Evolutionary conservation across 2,329 filamentous ascomycete species (phyloP).

Genomic region (Aspergillus sp.): DNA sequence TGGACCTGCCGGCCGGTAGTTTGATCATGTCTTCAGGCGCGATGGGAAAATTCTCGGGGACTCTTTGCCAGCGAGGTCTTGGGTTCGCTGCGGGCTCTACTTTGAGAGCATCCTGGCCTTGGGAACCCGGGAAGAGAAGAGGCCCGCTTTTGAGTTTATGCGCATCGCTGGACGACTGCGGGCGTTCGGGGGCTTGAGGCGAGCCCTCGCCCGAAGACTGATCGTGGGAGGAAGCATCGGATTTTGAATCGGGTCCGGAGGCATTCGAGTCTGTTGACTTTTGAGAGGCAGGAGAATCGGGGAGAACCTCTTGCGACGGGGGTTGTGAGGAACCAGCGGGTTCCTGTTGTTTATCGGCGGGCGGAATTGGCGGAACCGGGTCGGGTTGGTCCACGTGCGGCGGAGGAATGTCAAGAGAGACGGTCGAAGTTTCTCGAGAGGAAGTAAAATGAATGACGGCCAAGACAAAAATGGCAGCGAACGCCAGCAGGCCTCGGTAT

Average conservation of each 20-base stretch:
- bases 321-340: not conserved
- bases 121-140: conserved; percentile 13
- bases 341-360: not conserved
- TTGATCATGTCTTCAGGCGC: conserved; percentile 67
- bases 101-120: conserved; percentile 36
- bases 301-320: not conserved
- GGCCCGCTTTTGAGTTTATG: not conserved
- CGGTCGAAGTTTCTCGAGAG: conserved; percentile 37
- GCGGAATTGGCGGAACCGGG: conserved; percentile 8
- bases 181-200: not conserved
- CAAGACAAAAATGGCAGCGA: conserved; percentile 44
- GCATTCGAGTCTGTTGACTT: not conserved
- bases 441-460: conserved; percentile 53
- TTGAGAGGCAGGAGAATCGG: not conserved
- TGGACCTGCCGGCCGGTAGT: conserved; percentile 71
- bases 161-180: not conserved
- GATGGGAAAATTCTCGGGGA: conserved; percentile 75
- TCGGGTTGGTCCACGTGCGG: conserved; percentile 12
- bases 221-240: not conserved
- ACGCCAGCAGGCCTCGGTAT: conserved; percentile 48
- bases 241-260: not conserved
- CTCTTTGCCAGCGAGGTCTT: conserved; percentile 69
- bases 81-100: conserved; percentile 18
- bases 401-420: conserved; percentile 13
- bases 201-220: not conserved